phyloP scores from a whole-genome alignment of 805 yeast genomes.

The Schwanniomyces occidentalis region DNA sequence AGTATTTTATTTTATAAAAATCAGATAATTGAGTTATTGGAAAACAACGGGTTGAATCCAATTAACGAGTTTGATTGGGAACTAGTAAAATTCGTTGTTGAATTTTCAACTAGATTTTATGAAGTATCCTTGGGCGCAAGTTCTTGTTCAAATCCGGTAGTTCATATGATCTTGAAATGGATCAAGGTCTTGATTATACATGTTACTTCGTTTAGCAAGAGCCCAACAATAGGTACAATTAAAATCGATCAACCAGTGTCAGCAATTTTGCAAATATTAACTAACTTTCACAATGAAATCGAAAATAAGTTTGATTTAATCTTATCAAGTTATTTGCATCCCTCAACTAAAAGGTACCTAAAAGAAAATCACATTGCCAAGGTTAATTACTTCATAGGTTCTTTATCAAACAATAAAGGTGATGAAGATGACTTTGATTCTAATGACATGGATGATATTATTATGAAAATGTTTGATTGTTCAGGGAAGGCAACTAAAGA shows the following conservation, averaged over 20 bases:
- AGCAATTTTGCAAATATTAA: constrained; percentile 8
- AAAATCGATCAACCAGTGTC: constrained; percentile 9
- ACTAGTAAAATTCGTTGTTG: constrained; percentile 12
- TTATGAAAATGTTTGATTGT: constrained; percentile 26
- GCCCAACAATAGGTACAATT: background rate
- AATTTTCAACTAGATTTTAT: constrained; percentile 10
- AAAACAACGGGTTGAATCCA: background rate
- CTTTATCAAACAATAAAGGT: constrained; percentile 1
- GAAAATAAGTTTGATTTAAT: constrained; percentile 14
- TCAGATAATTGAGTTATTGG: constrained; percentile 3
- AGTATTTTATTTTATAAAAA: constrained; percentile 11
- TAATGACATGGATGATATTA: constrained; percentile 19
- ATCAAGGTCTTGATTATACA: constrained; percentile 20
- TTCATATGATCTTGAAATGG: constrained; percentile 24
- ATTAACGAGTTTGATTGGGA: constrained; percentile 15
- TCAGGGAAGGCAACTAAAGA: constrained; percentile 26
- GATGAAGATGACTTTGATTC: constrained; percentile 2
- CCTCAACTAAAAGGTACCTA: constrained; percentile 21
- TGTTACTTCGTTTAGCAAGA: constrained; percentile 9
- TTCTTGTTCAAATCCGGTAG: constrained; percentile 10
- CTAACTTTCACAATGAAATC: constrained; percentile 11
- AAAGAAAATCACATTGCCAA: constrained; percentile 15
- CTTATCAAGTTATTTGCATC: constrained; percentile 21
- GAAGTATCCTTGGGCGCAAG: constrained; percentile 11
- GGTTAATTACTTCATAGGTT: constrained; percentile 12